Base-by-base conservation (phyloP, 2,329 filamentous ascomycete species). In the Colletotrichum noveboracense region DNA sequence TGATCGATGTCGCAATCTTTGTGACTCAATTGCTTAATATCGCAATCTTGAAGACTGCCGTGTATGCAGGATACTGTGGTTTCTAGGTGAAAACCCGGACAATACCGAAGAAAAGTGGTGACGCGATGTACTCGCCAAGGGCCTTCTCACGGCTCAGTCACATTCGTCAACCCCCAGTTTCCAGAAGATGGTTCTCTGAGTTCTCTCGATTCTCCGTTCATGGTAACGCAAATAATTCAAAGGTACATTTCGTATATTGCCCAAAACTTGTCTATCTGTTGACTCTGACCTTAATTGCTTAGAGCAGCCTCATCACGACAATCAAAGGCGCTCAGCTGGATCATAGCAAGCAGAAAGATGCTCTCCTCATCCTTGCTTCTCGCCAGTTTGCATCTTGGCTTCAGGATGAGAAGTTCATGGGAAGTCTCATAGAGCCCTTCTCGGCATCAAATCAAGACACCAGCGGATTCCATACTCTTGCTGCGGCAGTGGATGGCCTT, bases 401-500 rank as follows among this genome's bases (percentile, higher is more conserved):
- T 5, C 85, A 88, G 10, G 86, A 91, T 71, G 79, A 82, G 30
- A 77, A 62, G 0, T 87, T 89, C 75, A 85, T 89, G 80, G 52
- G 69, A 7, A 68, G 64, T 13, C 65, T 80, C 18, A 61, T 81
- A 56, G 64, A 76, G 14, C 65, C 75, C 8, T 79, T 79, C 48
- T 18, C 67, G 8, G 14, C n/a, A 8, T 43, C 70, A 18, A 38
- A 12, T n/a, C 10, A 60, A 12, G 32, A 62, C 48, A 34, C 64
- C 16, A 71, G 75, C 6, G 79, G 84, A 28, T 83, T 91, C 38
- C 84, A 89, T 76, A 83, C 92, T 9, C 77, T 93, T 16, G 85
- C 85, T 28, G 92, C 89, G 14, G 88, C 91, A 6, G 88, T 92
- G 32, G 91, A 93, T 80, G 86, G 88, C 10, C 82, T 93, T 36